These are phyloP conservation scores for Euphrasia confusa DNA, from an alignment of 257 asterid species.

Conservation along the genomic window DNA sequence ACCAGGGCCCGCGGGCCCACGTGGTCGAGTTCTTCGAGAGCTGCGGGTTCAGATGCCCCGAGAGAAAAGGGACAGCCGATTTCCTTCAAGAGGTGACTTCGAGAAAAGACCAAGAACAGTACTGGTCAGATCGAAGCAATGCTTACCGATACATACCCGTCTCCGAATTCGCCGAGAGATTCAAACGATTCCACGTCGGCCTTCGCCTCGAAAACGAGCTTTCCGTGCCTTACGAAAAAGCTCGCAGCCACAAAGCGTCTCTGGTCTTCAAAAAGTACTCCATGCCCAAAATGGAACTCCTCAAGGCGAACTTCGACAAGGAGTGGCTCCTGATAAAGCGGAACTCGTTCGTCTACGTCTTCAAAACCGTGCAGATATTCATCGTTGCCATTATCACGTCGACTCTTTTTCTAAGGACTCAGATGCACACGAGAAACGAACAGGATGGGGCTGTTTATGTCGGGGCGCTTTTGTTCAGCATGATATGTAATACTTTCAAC, in stretches of 20 bases:
- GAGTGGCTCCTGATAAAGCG: constrained; percentile 68
- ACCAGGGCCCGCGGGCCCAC: constrained; percentile 55
- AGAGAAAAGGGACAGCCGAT: constrained; percentile 62
- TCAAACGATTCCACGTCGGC: constrained; percentile 59
- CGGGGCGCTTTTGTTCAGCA: constrained; percentile 46
- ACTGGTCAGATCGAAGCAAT: constrained; percentile 46
- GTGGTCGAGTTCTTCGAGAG: constrained; percentile 47
- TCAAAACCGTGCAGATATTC: constrained; percentile 60
- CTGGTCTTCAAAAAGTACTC: constrained; percentile 45
- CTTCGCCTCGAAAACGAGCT: constrained; percentile 49
- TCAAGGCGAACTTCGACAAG: constrained; percentile 54
- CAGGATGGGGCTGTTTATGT: constrained; percentile 50
- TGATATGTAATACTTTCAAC: constrained; percentile 52
- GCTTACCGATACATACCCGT: constrained; percentile 45
- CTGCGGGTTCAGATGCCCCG: constrained; percentile 69
- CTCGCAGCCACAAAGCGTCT: constrained; percentile 51
- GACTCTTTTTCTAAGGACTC: constrained; percentile 47
- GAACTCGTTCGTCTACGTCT: constrained; percentile 57
- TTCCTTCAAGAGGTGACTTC: constrained; percentile 65
- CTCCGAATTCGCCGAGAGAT: constrained; percentile 33
- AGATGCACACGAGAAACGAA: constrained; percentile 39
- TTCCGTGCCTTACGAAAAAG: constrained; percentile 41
- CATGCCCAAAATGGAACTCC: constrained; percentile 42
- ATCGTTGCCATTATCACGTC: constrained; percentile 52
- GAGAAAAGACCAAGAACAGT: constrained; percentile 64